Percentiles rank a stretch among this genome's conserved stretches.
Evolutionary conservation across 108 stramenopile genomes (phyloP).

Genomic region (Seminavis robusta): DNA sequence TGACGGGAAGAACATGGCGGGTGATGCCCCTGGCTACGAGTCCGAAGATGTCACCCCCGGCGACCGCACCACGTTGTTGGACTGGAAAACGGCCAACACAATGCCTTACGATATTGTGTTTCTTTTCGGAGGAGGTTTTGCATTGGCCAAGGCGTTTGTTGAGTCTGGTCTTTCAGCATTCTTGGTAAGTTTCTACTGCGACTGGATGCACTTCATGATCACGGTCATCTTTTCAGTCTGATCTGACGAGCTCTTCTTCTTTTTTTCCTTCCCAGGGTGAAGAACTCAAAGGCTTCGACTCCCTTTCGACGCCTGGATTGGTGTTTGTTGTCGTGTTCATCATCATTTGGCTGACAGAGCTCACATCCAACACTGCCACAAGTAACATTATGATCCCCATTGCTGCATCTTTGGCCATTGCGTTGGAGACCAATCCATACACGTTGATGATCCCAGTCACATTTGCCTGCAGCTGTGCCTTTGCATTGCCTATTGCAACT

Average conservation of each 20-base stretch:
- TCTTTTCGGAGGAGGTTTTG: slow-evolving; percentile 14
- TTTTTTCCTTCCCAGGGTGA: slow-evolving; percentile 5
- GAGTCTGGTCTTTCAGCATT: too few relatives aligned
- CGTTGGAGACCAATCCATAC: not conserved
- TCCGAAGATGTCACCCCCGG: not conserved
- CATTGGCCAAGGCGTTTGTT: slow-evolving; percentile 3
- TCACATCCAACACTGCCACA: slow-evolving; percentile 8
- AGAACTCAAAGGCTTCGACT: not conserved
- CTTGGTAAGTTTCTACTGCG: too few relatives aligned
- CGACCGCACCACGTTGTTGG: not conserved
- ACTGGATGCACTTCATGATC: too few relatives aligned
- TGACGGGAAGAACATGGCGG: not conserved
- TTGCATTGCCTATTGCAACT: slow-evolving; percentile 9
- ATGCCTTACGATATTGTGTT: slow-evolving; percentile 9
- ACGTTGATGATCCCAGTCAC: slow-evolving; percentile 2
- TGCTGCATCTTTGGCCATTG: slow-evolving; percentile 3
- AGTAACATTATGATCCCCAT: slow-evolving; percentile 12
- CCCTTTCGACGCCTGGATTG: not conserved
- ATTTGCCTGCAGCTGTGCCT: slow-evolving; percentile 10
- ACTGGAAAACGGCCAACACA: slow-evolving; percentile 6
- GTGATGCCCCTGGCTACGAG: not conserved
- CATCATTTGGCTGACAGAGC: slow-evolving; percentile 4
- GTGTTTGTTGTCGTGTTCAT: not conserved
- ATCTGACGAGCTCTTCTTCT: too few relatives aligned
- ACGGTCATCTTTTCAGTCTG: too few relatives aligned